Percentiles rank a stretch among this genome's conserved stretches.
These are phyloP conservation scores for Coemansia sp. DNA, from an alignment of 192 early-diverging fungal genomes.

Conservation along the genomic window DNA sequence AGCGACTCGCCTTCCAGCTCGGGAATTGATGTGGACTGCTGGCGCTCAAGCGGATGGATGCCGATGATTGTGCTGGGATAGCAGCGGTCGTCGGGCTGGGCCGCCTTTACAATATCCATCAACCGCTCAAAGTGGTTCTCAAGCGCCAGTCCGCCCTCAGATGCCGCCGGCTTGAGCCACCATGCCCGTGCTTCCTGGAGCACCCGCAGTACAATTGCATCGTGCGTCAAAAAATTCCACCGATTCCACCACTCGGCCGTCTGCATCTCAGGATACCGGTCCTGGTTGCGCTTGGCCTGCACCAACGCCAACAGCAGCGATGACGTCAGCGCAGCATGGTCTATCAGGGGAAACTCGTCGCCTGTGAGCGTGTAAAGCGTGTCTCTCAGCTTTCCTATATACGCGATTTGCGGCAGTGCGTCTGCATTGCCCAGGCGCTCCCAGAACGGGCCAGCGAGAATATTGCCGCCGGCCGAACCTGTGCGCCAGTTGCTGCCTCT, in stretches of 20 bases:
- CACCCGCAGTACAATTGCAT: conserved; percentile 41
- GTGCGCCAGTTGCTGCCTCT: conserved; percentile 24
- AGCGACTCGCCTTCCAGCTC: conserved; percentile 25
- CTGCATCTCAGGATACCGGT: conserved; percentile 47
- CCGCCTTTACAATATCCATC: conserved; percentile 18
- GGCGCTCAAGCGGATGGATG: conserved; percentile 27
- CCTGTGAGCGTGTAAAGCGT: conserved; percentile 68
- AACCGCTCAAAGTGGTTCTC: conserved; percentile 36
- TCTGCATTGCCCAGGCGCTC: conserved; percentile 26
- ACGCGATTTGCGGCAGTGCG: conserved; percentile 51
- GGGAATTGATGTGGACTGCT: conserved; percentile 8
- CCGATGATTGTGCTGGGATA: conserved; percentile 29
- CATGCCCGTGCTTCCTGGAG: conserved; percentile 45
- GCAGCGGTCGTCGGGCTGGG: conserved; percentile 21
- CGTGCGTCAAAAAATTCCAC: conserved; percentile 44
- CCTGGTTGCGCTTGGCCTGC: conserved; percentile 34
- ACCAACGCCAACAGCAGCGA: conserved; percentile 46
- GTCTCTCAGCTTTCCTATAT: conserved; percentile 64
- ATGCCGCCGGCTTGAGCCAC: conserved; percentile 27
- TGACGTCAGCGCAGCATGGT: conserved; percentile 42
- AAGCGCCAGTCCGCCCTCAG: conserved; percentile 8
- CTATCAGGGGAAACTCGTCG: conserved; percentile 66
- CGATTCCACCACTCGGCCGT: conserved; percentile 47
- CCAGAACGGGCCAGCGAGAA: conserved; percentile 44
- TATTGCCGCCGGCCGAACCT: conserved; percentile 45